These are phyloP conservation scores for Penicillium nucicola DNA, from an alignment of 495 filamentous ascomycete genomes.

Conservation along the genomic window DNA sequence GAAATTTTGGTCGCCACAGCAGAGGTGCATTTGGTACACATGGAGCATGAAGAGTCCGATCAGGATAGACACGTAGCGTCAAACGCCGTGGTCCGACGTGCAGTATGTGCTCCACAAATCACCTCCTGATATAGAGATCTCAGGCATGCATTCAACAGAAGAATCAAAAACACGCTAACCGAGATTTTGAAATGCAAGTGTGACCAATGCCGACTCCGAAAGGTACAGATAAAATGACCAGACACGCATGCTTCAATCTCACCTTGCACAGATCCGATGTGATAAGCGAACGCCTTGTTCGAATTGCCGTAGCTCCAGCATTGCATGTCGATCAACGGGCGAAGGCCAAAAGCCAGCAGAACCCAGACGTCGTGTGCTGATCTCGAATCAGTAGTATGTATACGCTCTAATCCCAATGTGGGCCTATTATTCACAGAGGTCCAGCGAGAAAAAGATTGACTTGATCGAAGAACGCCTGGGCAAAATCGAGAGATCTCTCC, in stretches of 20 bases:
- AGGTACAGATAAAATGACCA: conserved; percentile 32
- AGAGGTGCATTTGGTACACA: not conserved
- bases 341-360: conserved; percentile 57
- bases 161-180: not conserved
- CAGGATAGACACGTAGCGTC: conserved; percentile 22
- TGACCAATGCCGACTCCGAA: conserved; percentile 49
- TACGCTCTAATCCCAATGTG: not conserved
- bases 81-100: conserved; percentile 22
- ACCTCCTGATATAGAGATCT: not conserved
- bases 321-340: conserved; percentile 55
- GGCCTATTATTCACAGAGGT: not conserved
- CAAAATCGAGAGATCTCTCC: conserved; percentile 53
- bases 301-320: conserved; percentile 43
- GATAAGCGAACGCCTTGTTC: conserved; percentile 45
- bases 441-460: conserved; percentile 67
- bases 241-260: not conserved
- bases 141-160: not conserved
- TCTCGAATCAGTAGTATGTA: conserved; percentile 66
- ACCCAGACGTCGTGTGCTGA: conserved; percentile 59
- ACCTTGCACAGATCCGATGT: conserved; percentile 36
- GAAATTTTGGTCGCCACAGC: not conserved
- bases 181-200: conserved; percentile 31
- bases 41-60: conserved; percentile 39
- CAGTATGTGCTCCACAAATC: conserved; percentile 27
- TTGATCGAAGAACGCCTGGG: conserved; percentile 60